Conservation (phyloP, 148 eudicot species). For the Dysphania ambrosioides region DNA sequence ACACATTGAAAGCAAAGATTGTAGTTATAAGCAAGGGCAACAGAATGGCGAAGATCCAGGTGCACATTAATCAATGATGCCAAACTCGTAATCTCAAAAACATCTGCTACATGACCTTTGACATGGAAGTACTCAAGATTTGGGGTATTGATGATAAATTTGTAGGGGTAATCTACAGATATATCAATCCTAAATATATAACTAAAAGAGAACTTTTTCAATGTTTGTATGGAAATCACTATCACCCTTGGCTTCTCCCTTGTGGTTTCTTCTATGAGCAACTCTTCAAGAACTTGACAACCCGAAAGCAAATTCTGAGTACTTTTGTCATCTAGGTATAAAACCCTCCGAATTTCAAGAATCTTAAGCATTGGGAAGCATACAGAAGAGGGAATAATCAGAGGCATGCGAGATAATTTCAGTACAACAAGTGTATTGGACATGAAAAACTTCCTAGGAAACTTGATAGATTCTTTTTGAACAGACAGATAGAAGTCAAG, state of each 20-base stretch:
- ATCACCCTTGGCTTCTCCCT: conserved; percentile 26
- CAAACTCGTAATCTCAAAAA: conserved; percentile 22
- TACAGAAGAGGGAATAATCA: conserved; percentile 22
- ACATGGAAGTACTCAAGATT: conserved; percentile 27
- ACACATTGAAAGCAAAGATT: conserved; percentile 13
- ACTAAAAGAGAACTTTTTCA: conserved; percentile 19
- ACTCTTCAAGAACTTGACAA: conserved; percentile 28
- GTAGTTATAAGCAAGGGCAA: conserved; percentile 6
- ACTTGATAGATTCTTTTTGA: neutral
- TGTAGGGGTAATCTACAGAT: conserved; percentile 21
- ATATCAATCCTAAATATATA: conserved; percentile 24
- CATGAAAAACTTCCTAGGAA: conserved; percentile 20
- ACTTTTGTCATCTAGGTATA: conserved; percentile 14
- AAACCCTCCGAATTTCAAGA: conserved; percentile 25
- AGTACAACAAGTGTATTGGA: conserved; percentile 16
- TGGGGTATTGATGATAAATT: conserved; percentile 24
- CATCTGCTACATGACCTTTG: conserved; percentile 30
- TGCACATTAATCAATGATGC: conserved; percentile 9
- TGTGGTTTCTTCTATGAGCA: conserved; percentile 27
- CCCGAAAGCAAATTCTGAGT: conserved; percentile 25
- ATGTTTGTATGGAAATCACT: conserved; percentile 8
- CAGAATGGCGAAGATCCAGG: conserved; percentile 24
- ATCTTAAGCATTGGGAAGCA: conserved; percentile 25
- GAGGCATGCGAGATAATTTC: conserved; percentile 29
- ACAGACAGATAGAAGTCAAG: conserved; percentile 23